phyloP scores from a whole-genome alignment of 345 rosid species.

The Toxicodendron radicans region DNA sequence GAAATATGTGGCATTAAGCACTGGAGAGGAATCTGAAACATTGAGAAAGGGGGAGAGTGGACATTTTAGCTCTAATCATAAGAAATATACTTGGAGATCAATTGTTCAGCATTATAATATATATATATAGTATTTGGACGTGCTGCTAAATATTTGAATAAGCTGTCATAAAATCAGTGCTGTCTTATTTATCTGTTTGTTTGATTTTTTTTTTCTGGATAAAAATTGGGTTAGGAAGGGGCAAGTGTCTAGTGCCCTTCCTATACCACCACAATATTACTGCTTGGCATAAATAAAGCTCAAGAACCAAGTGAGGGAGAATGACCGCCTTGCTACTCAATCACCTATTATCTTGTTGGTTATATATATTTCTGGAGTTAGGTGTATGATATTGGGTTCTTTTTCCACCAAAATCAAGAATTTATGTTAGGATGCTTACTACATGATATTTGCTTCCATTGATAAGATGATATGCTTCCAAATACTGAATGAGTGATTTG shows the following conservation, averaged over 20 bases:
- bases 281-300: neutral
- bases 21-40: neutral
- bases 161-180: neutral
- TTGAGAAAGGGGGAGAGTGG: neutral
- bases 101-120: neutral
- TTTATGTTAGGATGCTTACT: neutral
- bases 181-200: neutral
- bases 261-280: neutral
- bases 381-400: neutral
- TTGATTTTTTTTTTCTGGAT: neutral
- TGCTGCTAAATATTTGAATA: too few relatives aligned
- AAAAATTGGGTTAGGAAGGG: neutral
- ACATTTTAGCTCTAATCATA: neutral
- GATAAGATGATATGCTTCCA: neutral
- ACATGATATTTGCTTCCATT: neutral
- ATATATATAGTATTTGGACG: too few relatives aligned
- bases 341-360: neutral
- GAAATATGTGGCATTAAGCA: constrained; percentile 10
- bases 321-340: neutral
- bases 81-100: neutral
- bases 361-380: neutral
- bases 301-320: neutral
- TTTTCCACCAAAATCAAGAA: neutral
- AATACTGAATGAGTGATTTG: neutral
- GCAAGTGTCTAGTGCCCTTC: neutral